Conservation (phyloP, 345 rosid genomes). For the Boechera stricta region DNA sequence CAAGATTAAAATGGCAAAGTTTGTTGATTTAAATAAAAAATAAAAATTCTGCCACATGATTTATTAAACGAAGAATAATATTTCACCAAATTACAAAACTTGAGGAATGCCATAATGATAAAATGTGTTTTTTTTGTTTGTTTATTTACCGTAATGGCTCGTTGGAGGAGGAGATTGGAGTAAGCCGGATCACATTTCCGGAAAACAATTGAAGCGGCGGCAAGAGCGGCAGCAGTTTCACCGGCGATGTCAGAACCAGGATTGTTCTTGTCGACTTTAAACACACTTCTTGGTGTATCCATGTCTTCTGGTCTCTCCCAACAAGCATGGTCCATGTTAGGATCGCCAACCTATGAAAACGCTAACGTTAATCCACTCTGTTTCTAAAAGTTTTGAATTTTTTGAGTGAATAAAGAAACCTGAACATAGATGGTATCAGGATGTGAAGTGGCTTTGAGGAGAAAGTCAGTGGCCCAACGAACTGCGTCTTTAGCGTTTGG, state of each 20-base stretch:
- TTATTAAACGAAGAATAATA: neutral
- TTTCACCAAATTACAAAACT: neutral
- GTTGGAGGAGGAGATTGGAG: conserved; percentile 55
- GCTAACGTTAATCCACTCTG: neutral
- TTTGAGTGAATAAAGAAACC: conserved; percentile 30
- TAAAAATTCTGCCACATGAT: neutral
- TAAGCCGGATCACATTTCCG: conserved; percentile 51
- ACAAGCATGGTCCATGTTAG: conserved; percentile 53
- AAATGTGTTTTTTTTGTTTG: neutral
- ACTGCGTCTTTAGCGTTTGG: conserved; percentile 58
- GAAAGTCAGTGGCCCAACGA: conserved; percentile 82
- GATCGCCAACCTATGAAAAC: conserved; percentile 40
- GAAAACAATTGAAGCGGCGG: conserved; percentile 81
- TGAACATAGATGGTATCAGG: conserved; percentile 59
- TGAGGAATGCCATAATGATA: neutral
- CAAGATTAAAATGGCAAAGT: neutral
- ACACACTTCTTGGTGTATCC: conserved; percentile 80
- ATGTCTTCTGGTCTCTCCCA: conserved; percentile 99
- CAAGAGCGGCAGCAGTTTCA: conserved; percentile 89
- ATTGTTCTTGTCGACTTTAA: conserved; percentile 52
- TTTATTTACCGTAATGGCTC: conserved; percentile 55
- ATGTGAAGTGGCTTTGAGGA: conserved; percentile 72
- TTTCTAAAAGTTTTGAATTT: neutral
- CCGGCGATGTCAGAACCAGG: conserved; percentile 90
- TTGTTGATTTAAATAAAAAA: neutral